These are phyloP conservation scores for Cyclospora cayetanensis DNA, from an alignment of 169 alveolate species.

Conservation along the genomic window DNA sequence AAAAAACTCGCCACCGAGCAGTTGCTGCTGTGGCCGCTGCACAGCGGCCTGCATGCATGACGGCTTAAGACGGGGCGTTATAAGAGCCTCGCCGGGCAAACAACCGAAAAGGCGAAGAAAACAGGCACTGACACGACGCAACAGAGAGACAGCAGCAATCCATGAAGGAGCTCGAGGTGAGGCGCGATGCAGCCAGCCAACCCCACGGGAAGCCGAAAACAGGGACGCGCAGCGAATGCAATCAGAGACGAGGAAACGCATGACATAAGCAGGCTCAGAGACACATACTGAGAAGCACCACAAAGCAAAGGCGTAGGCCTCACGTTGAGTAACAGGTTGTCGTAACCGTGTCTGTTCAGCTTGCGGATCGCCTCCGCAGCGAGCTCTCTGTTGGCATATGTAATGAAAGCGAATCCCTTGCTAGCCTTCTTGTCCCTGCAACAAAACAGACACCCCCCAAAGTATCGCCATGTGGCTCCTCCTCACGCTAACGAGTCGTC, in stretches of 20 bases:
- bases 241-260: neutral
- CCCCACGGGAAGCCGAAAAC: neutral
- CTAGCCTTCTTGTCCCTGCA: conserved; percentile 87
- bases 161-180: neutral
- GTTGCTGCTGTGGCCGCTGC: no score
- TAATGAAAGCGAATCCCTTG: conserved; percentile 92
- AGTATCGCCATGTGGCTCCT: neutral
- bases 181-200: neutral
- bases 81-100: no score
- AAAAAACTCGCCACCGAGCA: neutral
- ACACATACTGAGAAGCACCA: no score
- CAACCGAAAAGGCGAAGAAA: no score
- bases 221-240: neutral
- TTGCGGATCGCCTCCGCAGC: conserved; percentile 89
- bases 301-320: no score
- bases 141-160: no score
- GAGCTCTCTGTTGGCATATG: conserved; percentile 87
- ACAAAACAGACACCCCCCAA: conserved; percentile 1
- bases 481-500: no score
- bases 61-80: no score
- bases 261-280: no score
- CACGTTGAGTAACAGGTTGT: conserved; percentile 87
- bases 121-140: no score
- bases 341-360: conserved; percentile 90
- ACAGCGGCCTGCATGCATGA: no score